Base-by-base conservation (phyloP, 148 eudicot genomes). In the Rhododendron henanense region DNA sequence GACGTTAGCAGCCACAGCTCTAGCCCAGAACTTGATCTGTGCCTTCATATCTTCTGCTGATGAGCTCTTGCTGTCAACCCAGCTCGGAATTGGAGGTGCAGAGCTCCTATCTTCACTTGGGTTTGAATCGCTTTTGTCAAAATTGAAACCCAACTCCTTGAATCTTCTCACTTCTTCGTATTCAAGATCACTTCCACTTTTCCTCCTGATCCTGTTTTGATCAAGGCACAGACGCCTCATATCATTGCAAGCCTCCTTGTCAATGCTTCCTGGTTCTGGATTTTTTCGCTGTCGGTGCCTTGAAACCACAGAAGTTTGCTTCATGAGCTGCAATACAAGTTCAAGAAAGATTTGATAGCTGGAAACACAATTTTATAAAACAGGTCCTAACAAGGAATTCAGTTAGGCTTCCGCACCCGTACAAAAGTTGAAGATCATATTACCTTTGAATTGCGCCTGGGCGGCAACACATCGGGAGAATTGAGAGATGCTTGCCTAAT, bases 21-120 rank as follows among this genome's bases (percentile, higher is more conserved):
- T 91, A 53, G 99, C 99, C 99, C 99, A 96, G 25, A 91, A 95
- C 88, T 92, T 96, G 90, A 96, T 92, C 85, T 93, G 98, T 19
- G 90, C 92, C 87, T 96, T 96, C 91, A 96, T 89, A 74, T 94
- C 95, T 48, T 92, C 91, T 76, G 86, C 48, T 7, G 94, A 91
- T 50, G 88, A 57, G 21, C 91, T 92, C 51, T 85, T 88, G 86
- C 89, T 88, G 13, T 89, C 89, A 84, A 81, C 88, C 94, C 91
- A 88, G 81, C 67, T 88, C 0, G 90, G 88, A 25, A 94, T 87
- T 1, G 90, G 88, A 23, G 94, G 91, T 2, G 88, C 77, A n/a
- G 89, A 82, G 82, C 87, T 77, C 21, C 31, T 41, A 48, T 83
- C 41, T 57, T 75, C 79, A 75, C 71, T 85, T 65, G 91, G 90